phyloP scores from a whole-genome alignment of 257 asterid genomes.

The Solanum sejunctum region DNA sequence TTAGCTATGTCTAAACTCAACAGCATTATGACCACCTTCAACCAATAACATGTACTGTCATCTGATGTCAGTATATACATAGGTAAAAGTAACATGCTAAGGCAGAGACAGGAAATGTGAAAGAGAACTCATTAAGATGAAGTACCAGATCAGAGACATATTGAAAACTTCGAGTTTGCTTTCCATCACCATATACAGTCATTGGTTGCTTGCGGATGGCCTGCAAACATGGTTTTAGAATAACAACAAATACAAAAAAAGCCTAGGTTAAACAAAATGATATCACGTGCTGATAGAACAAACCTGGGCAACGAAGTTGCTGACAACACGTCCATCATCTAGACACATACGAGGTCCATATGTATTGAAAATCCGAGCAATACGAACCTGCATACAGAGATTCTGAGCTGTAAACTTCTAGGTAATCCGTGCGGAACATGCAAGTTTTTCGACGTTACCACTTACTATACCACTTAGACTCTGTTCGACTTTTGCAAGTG shows the following conservation, averaged over 20 bases:
- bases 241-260: neutral
- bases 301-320: slow-evolving; percentile 98
- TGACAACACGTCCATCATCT: slow-evolving; percentile 99
- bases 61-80: neutral
- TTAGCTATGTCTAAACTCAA: too few species aligned
- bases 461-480: neutral
- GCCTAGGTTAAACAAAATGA: neutral
- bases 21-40: neutral
- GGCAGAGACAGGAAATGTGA: neutral
- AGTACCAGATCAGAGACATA: slow-evolving; percentile 89
- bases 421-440: neutral
- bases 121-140: neutral
- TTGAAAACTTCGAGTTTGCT: slow-evolving; percentile 92
- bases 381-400: slow-evolving; percentile 57
- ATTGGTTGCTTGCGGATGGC: slow-evolving; percentile 80
- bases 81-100: neutral
- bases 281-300: neutral
- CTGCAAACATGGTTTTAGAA: slow-evolving; percentile 23
- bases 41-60: neutral
- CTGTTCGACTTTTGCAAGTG: neutral
- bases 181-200: slow-evolving; percentile 94
- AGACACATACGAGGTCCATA: slow-evolving; percentile 98
- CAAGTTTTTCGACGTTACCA: neutral
- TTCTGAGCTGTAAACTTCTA: neutral
- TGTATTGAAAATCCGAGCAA: slow-evolving; percentile 92